Evolutionary conservation across 2,329 filamentous ascomycete species (phyloP).

Genomic region (Teratosphaeria pseudoeucalypti): DNA sequence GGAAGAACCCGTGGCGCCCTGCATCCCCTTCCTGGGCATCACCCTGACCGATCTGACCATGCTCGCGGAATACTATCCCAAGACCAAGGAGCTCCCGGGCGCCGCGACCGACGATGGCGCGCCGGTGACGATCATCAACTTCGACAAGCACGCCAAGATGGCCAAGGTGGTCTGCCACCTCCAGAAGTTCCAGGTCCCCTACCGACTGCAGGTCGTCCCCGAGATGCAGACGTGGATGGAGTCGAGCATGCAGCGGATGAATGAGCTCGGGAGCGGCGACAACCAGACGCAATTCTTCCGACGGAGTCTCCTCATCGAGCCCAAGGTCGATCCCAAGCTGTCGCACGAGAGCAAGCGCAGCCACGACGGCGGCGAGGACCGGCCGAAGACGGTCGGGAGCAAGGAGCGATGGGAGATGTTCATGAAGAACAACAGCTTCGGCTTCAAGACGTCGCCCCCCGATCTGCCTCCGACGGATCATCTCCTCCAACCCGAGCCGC

Average conservation of each 20-base stretch:
- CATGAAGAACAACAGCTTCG: conserved; percentile 8
- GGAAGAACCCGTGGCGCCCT: conserved; percentile 71
- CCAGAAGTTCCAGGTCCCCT: conserved; percentile 91
- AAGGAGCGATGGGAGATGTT: conserved; percentile 10
- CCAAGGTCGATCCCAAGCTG: conserved; percentile 24
- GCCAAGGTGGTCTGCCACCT: conserved; percentile 93
- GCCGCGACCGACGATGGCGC: conserved; percentile 47
- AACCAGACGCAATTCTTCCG: conserved; percentile 63
- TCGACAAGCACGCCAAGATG: conserved; percentile 91
- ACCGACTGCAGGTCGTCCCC: conserved; percentile 68
- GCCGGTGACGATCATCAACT: conserved; percentile 79
- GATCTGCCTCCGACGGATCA: not conserved
- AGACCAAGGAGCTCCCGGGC: conserved; percentile 63
- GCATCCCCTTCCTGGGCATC: conserved; percentile 89
- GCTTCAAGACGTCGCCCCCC: conserved; percentile 1
- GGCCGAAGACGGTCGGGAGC: conserved; percentile 10
- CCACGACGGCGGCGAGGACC: conserved; percentile 5
- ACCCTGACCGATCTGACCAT: conserved; percentile 95
- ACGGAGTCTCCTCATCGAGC: conserved; percentile 75
- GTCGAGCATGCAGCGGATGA: conserved; percentile 66
- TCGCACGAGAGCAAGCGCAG: not conserved
- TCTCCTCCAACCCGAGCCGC: not conserved
- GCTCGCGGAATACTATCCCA: conserved; percentile 84
- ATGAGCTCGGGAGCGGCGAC: conserved; percentile 46
- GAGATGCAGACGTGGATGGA: conserved; percentile 93